phyloP scores from a whole-genome alignment of 1,284 basidiomycete genomes.

The Cutaneotrichosporon cutaneum region DNA sequence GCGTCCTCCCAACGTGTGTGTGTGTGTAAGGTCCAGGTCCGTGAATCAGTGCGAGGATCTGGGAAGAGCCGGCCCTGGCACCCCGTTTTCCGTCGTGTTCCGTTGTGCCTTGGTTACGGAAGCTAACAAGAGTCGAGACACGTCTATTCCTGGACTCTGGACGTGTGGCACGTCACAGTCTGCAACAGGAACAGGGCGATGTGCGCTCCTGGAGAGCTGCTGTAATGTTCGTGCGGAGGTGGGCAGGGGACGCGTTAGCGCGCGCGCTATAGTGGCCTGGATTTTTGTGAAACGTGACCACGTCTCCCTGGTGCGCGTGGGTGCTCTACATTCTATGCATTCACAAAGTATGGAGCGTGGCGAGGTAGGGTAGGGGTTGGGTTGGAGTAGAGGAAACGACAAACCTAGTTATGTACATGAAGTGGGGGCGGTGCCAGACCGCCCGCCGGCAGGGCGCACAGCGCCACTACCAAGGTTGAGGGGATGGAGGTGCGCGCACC shows the following conservation, averaged over 20 bases:
- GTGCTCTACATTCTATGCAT: not conserved
- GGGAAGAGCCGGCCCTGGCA: not conserved
- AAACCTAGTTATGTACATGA: slow-evolving; percentile 7
- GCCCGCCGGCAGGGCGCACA: too few relatives aligned
- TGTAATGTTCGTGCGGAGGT: not conserved
- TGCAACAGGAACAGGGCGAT: not conserved
- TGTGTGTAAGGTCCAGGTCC: too few relatives aligned
- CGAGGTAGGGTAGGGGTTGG: not conserved
- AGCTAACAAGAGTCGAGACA: not conserved
- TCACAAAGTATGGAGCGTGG: not conserved
- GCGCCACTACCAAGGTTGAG: not conserved
- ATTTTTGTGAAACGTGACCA: not conserved
- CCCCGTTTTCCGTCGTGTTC: not conserved
- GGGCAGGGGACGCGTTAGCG: too few relatives aligned
- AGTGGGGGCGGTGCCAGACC: not conserved
- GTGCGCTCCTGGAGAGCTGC: not conserved
- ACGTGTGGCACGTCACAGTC: not conserved
- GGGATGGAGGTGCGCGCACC: not conserved
- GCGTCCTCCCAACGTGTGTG: too few relatives aligned
- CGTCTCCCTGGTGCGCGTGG: not conserved
- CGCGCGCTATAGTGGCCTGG: not conserved
- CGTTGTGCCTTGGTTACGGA: not conserved
- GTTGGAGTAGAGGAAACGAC: not conserved
- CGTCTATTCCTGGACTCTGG: not conserved
- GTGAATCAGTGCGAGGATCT: not conserved